Evolutionary conservation across 129 eudicot genomes (phyloP).

Genomic region (Flaveria bidentis): DNA sequence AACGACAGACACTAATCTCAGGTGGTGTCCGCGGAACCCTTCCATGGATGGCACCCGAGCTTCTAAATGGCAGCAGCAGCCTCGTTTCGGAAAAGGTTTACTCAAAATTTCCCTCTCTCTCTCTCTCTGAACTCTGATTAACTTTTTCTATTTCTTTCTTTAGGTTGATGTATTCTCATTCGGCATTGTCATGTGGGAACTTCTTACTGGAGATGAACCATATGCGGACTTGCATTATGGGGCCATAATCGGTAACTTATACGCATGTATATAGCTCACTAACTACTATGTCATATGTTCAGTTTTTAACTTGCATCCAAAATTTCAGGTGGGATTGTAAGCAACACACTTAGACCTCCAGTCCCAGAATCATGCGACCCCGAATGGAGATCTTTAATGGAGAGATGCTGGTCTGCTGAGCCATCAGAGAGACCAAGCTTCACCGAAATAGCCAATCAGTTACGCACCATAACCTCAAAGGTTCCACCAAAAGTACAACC

Average conservation of each 20-base stretch:
- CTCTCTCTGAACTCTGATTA: not conserved
- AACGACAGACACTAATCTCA: conserved; percentile 84
- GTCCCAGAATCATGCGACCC: conserved; percentile 83
- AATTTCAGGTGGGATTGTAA: conserved; percentile 82
- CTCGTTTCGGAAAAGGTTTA: conserved; percentile 90
- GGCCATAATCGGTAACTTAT: conserved; percentile 77
- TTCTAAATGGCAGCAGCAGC: conserved; percentile 90
- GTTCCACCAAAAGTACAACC: conserved; percentile 62
- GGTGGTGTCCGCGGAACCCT: conserved; percentile 99
- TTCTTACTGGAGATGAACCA: conserved; percentile 94
- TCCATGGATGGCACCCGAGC: conserved; percentile 99
- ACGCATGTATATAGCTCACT: not conserved
- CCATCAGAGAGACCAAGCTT: conserved; percentile 87
- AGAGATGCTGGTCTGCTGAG: conserved; percentile 92
- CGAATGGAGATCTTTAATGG: conserved; percentile 87
- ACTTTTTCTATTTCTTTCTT: not conserved
- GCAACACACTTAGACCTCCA: conserved; percentile 87
- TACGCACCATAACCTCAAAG: conserved; percentile 70
- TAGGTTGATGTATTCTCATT: conserved; percentile 97
- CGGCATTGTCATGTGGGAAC: conserved; percentile 93
- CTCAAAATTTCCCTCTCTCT: not conserved
- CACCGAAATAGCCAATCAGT: conserved; percentile 69
- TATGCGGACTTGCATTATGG: conserved; percentile 89
- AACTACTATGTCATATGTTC: not conserved
- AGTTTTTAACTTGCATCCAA: not conserved